Conservation (phyloP, 225 moss, liverwort and hornwort genomes). For the Rhytidiadelphus loreus region DNA sequence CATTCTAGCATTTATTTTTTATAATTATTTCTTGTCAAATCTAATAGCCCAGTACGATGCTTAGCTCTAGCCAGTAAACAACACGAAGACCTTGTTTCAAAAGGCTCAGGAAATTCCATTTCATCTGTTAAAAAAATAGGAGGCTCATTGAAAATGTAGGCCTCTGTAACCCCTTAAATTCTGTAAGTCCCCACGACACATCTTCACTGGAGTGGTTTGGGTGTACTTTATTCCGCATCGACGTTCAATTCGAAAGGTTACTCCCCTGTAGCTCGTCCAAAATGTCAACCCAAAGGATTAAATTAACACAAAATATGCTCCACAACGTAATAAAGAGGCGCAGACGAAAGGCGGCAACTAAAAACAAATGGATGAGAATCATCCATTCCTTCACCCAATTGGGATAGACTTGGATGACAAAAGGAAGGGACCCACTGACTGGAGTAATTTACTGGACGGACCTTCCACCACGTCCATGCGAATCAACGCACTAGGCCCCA, state of each 20-base stretch:
- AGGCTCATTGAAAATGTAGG: background rate
- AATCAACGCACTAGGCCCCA: background rate
- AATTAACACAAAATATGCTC: background rate
- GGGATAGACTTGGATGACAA: background rate
- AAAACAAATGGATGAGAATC: background rate
- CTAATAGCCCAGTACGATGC: accelerated
- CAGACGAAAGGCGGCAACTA: background rate
- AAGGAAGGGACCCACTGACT: background rate
- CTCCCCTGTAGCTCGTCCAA: background rate
- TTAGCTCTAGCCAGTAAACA: too few species aligned
- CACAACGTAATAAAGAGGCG: background rate
- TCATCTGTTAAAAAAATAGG: too few species aligned
- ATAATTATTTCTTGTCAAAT: background rate
- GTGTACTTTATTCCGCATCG: background rate
- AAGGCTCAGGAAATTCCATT: too few species aligned
- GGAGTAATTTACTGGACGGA: too few species aligned
- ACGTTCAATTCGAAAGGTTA: background rate
- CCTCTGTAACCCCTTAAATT: background rate
- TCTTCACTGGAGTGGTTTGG: too few species aligned
- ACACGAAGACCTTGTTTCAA: background rate
- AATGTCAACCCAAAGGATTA: background rate
- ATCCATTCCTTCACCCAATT: background rate
- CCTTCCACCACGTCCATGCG: background rate
- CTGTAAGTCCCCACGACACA: background rate
- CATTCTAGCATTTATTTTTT: background rate